Conservation (phyloP, 2,329 filamentous ascomycete species). For the Verticillium alfalfae region DNA sequence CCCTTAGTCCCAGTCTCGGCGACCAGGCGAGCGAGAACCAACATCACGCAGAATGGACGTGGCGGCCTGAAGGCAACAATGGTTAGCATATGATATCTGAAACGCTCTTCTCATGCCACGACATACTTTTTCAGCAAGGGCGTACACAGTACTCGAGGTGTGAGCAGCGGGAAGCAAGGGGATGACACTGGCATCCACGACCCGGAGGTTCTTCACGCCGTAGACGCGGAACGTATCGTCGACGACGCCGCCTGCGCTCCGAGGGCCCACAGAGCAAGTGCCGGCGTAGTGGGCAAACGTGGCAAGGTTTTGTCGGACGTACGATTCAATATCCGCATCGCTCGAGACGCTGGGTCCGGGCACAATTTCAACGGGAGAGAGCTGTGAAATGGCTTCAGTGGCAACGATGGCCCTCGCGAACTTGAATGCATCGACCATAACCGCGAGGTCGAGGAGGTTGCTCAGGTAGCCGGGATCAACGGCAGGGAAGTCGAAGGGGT, state of each 20-base stretch:
- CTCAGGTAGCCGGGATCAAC: slow-evolving; percentile 31
- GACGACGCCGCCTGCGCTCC: slow-evolving; percentile 29
- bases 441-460: slow-evolving; percentile 29
- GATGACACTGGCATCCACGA: slow-evolving; percentile 21
- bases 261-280: slow-evolving; percentile 42
- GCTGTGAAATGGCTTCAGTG: slow-evolving; percentile 2
- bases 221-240: slow-evolving; percentile 25
- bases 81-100: no score
- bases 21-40: no score
- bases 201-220: slow-evolving; percentile 22
- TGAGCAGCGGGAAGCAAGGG: slow-evolving; percentile 22
- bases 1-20: no score
- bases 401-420: slow-evolving; percentile 24
- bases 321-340: slow-evolving; percentile 6
- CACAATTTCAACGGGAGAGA: slow-evolving; percentile 7
- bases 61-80: no score
- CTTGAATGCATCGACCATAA: slow-evolving; percentile 21
- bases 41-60: no score
- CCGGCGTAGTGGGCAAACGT: slow-evolving; percentile 33
- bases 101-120: neutral
- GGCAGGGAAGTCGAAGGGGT: slow-evolving; percentile 25
- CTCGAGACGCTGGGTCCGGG: slow-evolving; percentile 7
- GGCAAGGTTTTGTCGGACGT: slow-evolving; percentile 1
- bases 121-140: slow-evolving; percentile 41
- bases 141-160: slow-evolving; percentile 46